These are phyloP conservation scores for Pleurotus tuber-regium DNA, from an alignment of 768 basidiomycete genomes.

Conservation along the genomic window DNA sequence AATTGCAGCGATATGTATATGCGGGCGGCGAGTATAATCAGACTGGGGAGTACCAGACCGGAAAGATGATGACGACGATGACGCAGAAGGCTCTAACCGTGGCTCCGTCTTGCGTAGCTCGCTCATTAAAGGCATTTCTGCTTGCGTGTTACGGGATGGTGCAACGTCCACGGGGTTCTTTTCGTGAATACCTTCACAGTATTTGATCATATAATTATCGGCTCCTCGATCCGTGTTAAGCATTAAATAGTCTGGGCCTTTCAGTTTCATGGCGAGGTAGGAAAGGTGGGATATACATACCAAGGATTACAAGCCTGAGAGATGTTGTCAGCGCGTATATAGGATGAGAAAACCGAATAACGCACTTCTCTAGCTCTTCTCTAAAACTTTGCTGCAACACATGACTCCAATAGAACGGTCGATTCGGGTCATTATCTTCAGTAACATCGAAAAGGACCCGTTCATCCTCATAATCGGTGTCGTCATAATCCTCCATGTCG, in stretches of 20 bases:
- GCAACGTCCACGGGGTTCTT: constrained; percentile 78
- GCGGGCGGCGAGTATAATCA: constrained; percentile 64
- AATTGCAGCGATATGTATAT: constrained; percentile 90
- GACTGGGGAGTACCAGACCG: constrained; percentile 32
- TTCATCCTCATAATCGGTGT: constrained; percentile 74
- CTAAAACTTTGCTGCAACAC: constrained; percentile 78
- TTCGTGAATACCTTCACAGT: constrained; percentile 79
- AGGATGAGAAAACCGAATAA: constrained; percentile 6
- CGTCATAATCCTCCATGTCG: constrained; percentile 70
- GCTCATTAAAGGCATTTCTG: constrained; percentile 73
- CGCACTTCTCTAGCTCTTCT: constrained; percentile 86
- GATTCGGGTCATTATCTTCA: constrained; percentile 50
- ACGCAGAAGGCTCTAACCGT: constrained; percentile 35
- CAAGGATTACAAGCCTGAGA: constrained; percentile 78
- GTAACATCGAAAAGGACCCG: constrained; percentile 64
- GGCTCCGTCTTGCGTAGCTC: constrained; percentile 56
- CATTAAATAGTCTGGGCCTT: constrained; percentile 76
- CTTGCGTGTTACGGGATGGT: constrained; percentile 63
- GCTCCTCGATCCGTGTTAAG: constrained; percentile 87
- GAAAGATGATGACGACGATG: constrained; percentile 30
- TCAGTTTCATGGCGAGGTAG: not conserved
- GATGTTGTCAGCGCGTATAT: constrained; percentile 15
- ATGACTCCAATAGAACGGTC: constrained; percentile 82
- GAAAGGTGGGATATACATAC: constrained; percentile 32
- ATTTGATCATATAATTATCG: constrained; percentile 93